Percentiles rank a stretch among this genome's conserved stretches.
These are phyloP conservation scores for Ogataea paradorogensis DNA, from an alignment of 805 yeast species.

Conservation along the genomic window DNA sequence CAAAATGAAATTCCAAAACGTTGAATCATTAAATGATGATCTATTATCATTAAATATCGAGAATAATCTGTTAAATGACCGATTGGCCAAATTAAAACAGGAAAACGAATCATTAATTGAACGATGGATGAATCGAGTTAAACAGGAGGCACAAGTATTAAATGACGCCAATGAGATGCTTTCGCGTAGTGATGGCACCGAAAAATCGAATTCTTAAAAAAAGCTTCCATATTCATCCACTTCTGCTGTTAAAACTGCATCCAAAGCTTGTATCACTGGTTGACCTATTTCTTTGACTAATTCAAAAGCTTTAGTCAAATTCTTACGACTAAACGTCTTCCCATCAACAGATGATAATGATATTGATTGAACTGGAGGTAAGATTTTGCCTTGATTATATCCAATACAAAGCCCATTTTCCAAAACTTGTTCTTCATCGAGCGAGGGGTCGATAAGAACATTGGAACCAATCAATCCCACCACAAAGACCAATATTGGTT, in stretches of 20 bases:
- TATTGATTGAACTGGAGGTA: constrained; percentile 72
- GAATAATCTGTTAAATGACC: constrained; percentile 40
- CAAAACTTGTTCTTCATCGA: constrained; percentile 83
- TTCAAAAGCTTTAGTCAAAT: constrained; percentile 52
- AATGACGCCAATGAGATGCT: constrained; percentile 40
- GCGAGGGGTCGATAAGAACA: constrained; percentile 77
- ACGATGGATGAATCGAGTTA: constrained; percentile 44
- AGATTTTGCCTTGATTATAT: constrained; percentile 63
- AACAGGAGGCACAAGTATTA: constrained; percentile 40
- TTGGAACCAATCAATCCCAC: constrained; percentile 70
- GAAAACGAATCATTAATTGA: constrained; percentile 40
- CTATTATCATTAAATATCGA: constrained; percentile 48
- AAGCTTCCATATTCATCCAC: constrained; percentile 24
- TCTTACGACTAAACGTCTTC: constrained; percentile 51
- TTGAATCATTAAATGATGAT: constrained; percentile 51
- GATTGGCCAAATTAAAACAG: constrained; percentile 29
- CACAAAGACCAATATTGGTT: constrained; percentile 76
- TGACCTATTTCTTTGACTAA: constrained; percentile 61
- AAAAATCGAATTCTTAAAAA: constrained; percentile 16
- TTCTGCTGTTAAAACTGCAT: constrained; percentile 42
- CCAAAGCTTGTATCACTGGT: constrained; percentile 57
- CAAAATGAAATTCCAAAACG: constrained; percentile 40
- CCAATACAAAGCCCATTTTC: constrained; percentile 79
- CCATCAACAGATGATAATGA: constrained; percentile 50
- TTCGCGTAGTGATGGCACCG: constrained; percentile 8